Percentiles rank a stretch among this genome's conserved stretches.
Conservation (phyloP, 345 rosid genomes). For the Fremontodendron californicum region DNA sequence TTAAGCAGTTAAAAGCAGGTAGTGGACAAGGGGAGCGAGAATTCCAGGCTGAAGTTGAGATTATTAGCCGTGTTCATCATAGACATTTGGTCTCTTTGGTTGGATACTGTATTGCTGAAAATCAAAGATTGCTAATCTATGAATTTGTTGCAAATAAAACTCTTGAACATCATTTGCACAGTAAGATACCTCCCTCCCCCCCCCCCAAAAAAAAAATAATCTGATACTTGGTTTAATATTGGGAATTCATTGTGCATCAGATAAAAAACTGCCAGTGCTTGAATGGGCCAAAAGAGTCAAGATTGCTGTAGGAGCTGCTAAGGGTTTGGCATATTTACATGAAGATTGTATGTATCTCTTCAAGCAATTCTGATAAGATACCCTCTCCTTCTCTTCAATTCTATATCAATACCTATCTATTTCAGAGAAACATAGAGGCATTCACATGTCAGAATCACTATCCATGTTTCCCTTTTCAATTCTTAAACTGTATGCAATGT, state of each 20-base stretch:
- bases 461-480: neutral
- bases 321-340: constrained; percentile 95
- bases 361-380: neutral
- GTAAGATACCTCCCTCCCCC: constrained; percentile 39
- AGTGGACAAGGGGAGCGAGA: constrained; percentile 96
- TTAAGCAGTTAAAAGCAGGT: constrained; percentile 88
- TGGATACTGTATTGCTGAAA: constrained; percentile 71
- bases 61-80: constrained; percentile 92
- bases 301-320: constrained; percentile 89
- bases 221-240: neutral
- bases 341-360: constrained; percentile 75
- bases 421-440: neutral
- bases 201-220: neutral
- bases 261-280: constrained; percentile 49
- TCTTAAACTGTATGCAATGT: no score
- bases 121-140: constrained; percentile 70
- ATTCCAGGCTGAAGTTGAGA: constrained; percentile 91
- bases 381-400: no score
- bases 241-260: constrained; percentile 23
- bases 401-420: no score
- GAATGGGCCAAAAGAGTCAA: constrained; percentile 86
- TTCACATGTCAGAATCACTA: neutral
- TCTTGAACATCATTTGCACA: constrained; percentile 85
- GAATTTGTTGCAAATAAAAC: constrained; percentile 87
- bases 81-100: constrained; percentile 89